phyloP scores from a whole-genome alignment of 2,329 filamentous ascomycete species.

The Berkeleyomyces rouxiae region DNA sequence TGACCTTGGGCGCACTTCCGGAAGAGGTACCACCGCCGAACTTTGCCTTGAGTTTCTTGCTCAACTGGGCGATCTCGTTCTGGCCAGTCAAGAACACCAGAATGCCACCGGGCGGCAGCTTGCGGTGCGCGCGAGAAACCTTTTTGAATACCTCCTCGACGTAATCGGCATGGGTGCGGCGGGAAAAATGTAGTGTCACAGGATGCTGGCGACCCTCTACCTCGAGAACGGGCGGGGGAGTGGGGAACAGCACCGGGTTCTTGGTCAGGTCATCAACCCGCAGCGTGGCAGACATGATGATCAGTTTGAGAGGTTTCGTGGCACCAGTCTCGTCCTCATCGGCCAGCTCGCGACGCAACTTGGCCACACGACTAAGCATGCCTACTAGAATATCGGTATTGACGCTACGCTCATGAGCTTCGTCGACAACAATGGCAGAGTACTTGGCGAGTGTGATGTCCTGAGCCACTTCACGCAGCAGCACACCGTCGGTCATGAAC shows the following conservation, averaged over 20 bases:
- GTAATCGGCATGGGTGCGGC: slow-evolving; percentile 71
- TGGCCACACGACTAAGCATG: slow-evolving; percentile 85
- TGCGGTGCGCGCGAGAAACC: slow-evolving; percentile 70
- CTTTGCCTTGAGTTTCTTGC: slow-evolving; percentile 56
- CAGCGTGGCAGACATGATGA: slow-evolving; percentile 96
- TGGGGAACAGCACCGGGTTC: slow-evolving; percentile 63
- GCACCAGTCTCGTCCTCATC: slow-evolving; percentile 44
- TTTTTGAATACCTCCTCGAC: slow-evolving; percentile 81
- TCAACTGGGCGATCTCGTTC: slow-evolving; percentile 75
- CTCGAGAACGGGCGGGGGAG: slow-evolving; percentile 66
- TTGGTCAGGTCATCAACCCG: slow-evolving; percentile 79
- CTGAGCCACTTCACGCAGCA: slow-evolving; percentile 77
- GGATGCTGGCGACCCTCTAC: slow-evolving; percentile 84
- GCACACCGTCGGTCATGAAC: slow-evolving; percentile 97
- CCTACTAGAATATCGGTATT: slow-evolving; percentile 98
- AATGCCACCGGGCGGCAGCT: slow-evolving; percentile 78
- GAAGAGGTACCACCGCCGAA: slow-evolving; percentile 42
- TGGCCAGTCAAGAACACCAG: slow-evolving; percentile 90
- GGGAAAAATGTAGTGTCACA: slow-evolving; percentile 77
- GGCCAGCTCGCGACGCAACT: slow-evolving; percentile 59
- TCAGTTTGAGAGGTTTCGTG: slow-evolving; percentile 67
- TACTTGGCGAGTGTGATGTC: slow-evolving; percentile 83
- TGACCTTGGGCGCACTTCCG: slow-evolving; percentile 47
- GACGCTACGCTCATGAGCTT: slow-evolving; percentile 91
- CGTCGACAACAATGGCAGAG: slow-evolving; percentile 85